Evolutionary conservation across 352 stramenopile species (phyloP).

Genomic region (Phytophthora chlamydospora): DNA sequence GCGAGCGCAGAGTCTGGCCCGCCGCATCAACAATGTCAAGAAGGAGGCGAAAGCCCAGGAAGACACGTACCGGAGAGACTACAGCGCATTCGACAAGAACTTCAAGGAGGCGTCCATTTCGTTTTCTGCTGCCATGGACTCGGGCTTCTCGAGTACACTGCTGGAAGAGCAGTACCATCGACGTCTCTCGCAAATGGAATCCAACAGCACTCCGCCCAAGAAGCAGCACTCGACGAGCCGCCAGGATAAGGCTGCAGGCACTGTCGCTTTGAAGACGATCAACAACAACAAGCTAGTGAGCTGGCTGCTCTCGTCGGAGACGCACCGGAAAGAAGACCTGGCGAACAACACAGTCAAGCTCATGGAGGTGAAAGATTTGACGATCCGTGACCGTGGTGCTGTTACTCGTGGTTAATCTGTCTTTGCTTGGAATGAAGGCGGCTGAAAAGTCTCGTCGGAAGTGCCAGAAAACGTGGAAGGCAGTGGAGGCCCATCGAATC

Average conservation of each 20-base stretch:
- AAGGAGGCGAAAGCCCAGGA: constrained; percentile 79
- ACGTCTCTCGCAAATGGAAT: constrained; percentile 50
- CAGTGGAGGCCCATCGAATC: constrained; percentile 65
- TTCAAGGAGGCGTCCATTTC: constrained; percentile 67
- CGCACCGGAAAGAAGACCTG: constrained; percentile 75
- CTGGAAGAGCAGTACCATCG: constrained; percentile 75
- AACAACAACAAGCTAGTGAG: constrained; percentile 84
- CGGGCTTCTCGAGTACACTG: constrained; percentile 69
- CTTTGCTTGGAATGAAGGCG: constrained; percentile 33
- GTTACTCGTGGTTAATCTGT: too few species aligned
- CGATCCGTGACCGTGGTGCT: too few species aligned
- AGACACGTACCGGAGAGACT: constrained; percentile 78
- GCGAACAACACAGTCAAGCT: constrained; percentile 59
- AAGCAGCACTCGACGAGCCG: constrained; percentile 9
- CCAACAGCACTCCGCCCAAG: constrained; percentile 19
- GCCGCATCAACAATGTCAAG: constrained; percentile 68
- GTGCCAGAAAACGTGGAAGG: constrained; percentile 66
- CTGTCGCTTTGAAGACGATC: constrained; percentile 35
- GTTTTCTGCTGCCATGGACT: constrained; percentile 77
- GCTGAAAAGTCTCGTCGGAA: constrained; percentile 68
- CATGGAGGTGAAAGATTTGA: constrained; percentile 48
- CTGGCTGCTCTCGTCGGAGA: constrained; percentile 74
- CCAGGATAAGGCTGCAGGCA: constrained; percentile 15
- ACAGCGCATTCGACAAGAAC: constrained; percentile 69
- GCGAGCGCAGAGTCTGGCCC: constrained; percentile 59